Conservation (phyloP, 2,329 filamentous ascomycete genomes). For the Aspergillus costaricaensis region DNA sequence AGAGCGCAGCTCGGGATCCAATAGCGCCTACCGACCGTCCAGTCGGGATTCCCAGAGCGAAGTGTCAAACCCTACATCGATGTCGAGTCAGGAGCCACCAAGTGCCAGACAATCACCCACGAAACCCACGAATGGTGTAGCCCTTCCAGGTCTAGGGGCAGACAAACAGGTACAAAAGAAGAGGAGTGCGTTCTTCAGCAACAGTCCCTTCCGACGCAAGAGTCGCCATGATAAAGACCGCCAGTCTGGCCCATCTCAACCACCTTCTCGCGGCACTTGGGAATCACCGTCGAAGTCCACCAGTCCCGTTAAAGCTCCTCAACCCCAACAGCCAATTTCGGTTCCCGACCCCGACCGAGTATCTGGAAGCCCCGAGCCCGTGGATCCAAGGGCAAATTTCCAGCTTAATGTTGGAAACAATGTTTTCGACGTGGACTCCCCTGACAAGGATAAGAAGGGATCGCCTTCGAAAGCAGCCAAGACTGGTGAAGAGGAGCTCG, state of each 20-base stretch:
- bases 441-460: conserved; percentile 59
- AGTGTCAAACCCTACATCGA: conserved; percentile 83
- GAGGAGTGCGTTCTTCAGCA: conserved; percentile 87
- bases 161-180: conserved; percentile 70
- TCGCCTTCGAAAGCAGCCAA: conserved; percentile 41
- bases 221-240: conserved; percentile 74
- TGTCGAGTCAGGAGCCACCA: conserved; percentile 79
- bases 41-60: conserved; percentile 90
- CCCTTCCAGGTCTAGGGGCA: conserved; percentile 51
- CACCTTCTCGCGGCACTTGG: conserved; percentile 56
- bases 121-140: conserved; percentile 55
- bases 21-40: conserved; percentile 69
- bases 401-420: conserved; percentile 95
- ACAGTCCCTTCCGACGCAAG: conserved; percentile 89
- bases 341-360: conserved; percentile 24
- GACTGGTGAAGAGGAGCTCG: conserved; percentile 62
- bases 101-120: conserved; percentile 73
- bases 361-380: conserved; percentile 74
- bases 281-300: conserved; percentile 46
- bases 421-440: conserved; percentile 86
- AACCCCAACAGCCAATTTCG: conserved; percentile 15
- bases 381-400: conserved; percentile 88
- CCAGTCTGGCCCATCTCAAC: conserved; percentile 38
- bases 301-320: conserved; percentile 47
- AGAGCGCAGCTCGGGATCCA: conserved; percentile 67